phyloP scores from a whole-genome alignment of 805 yeast species.

The Cyberlindnera petersonii region DNA sequence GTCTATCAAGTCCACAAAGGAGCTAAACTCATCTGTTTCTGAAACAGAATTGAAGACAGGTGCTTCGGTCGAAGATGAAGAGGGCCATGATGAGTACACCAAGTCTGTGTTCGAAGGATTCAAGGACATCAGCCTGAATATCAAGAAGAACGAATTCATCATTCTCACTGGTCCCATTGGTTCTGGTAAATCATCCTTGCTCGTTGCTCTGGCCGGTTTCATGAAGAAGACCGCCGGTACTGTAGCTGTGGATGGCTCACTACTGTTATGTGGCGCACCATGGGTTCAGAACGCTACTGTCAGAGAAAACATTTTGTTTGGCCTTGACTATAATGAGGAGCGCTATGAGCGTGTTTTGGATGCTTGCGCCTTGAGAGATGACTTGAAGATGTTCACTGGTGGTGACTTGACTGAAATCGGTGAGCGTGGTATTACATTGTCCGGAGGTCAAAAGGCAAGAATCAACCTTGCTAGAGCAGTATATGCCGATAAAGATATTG shows the following conservation, averaged over 20 bases:
- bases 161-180: constrained; percentile 78
- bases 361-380: constrained; percentile 58
- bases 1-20: neutral
- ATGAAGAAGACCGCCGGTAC: constrained; percentile 55
- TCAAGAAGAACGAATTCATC: constrained; percentile 60
- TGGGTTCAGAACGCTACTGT: constrained; percentile 79
- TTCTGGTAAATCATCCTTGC: constrained; percentile 68
- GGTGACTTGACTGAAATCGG: constrained; percentile 74
- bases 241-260: constrained; percentile 43
- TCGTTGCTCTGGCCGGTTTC: constrained; percentile 62
- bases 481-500: constrained; percentile 57
- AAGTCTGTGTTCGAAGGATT: constrained; percentile 15
- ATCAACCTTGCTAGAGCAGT: constrained; percentile 68
- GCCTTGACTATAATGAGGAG: constrained; percentile 43
- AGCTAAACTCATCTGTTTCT: constrained; percentile 17
- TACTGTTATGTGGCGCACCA: constrained; percentile 50
- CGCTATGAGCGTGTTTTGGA: constrained; percentile 49
- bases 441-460: constrained; percentile 81
- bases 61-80: constrained; percentile 12
- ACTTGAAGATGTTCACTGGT: constrained; percentile 55
- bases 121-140: constrained; percentile 21
- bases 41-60: constrained; percentile 15
- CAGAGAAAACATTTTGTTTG: constrained; percentile 62
- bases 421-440: constrained; percentile 69
- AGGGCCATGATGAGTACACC: constrained; percentile 7